These are phyloP conservation scores for Cyberlindnera misumaiensis DNA, from an alignment of 805 yeast species.

Conservation along the genomic window DNA sequence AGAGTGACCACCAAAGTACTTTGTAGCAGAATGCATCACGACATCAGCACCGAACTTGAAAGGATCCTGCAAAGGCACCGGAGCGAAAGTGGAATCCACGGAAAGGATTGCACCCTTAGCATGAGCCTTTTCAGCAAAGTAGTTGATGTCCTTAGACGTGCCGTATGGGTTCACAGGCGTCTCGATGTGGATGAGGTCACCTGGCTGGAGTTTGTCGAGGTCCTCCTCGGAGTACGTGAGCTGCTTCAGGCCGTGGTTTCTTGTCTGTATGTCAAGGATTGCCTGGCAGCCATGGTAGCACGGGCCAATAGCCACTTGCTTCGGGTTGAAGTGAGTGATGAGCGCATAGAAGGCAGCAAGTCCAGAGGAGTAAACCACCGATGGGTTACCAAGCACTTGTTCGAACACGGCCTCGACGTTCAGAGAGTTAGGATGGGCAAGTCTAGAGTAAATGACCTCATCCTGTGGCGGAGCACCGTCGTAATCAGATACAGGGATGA, in stretches of 20 bases:
- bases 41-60: slow-evolving; percentile 80
- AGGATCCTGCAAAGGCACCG: slow-evolving; percentile 82
- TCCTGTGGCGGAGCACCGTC: slow-evolving; percentile 26
- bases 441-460: slow-evolving; percentile 58
- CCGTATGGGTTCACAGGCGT: slow-evolving; percentile 89
- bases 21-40: slow-evolving; percentile 90
- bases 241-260: slow-evolving; percentile 52
- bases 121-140: slow-evolving; percentile 68
- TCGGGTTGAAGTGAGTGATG: slow-evolving; percentile 65
- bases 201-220: slow-evolving; percentile 42
- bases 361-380: slow-evolving; percentile 72
- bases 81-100: slow-evolving; percentile 89
- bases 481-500: slow-evolving; percentile 40
- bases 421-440: slow-evolving; percentile 65
- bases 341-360: slow-evolving; percentile 75
- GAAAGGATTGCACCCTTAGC: slow-evolving; percentile 63
- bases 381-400: slow-evolving; percentile 53
- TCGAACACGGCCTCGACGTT: slow-evolving; percentile 63
- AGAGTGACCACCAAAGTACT: slow-evolving; percentile 94
- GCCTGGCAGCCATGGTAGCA: slow-evolving; percentile 86
- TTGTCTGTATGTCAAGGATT: slow-evolving; percentile 52
- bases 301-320: slow-evolving; percentile 63
- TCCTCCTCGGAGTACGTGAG: slow-evolving; percentile 40
- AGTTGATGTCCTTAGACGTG: slow-evolving; percentile 49
- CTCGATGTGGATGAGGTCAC: slow-evolving; percentile 77